Percentiles rank a stretch among this genome's conserved stretches.
Evolutionary conservation across 2,329 filamentous ascomycete genomes (phyloP).

Genomic region (Talaromyces sp.): DNA sequence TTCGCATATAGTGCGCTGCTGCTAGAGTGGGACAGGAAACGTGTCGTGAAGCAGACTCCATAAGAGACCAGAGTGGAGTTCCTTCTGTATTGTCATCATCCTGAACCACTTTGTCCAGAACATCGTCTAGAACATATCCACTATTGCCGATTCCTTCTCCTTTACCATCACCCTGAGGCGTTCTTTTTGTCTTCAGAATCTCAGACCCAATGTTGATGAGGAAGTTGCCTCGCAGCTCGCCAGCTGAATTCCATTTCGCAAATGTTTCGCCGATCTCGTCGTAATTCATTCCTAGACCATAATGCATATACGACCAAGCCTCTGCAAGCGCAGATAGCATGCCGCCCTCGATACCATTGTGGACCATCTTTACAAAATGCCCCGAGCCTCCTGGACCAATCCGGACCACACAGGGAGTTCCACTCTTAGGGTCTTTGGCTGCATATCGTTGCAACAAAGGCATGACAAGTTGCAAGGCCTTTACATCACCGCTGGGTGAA

Average conservation of each 20-base stretch:
- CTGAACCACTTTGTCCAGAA: conserved; percentile 72
- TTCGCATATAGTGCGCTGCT: conserved; percentile 63
- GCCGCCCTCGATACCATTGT: conserved; percentile 74
- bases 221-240: conserved; percentile 63
- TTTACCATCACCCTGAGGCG: conserved; percentile 35
- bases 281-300: conserved; percentile 60
- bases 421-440: conserved; percentile 61
- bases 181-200: conserved; percentile 59
- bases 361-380: conserved; percentile 76
- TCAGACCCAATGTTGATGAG: conserved; percentile 65
- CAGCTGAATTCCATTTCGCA: conserved; percentile 61
- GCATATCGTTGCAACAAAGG: conserved; percentile 64
- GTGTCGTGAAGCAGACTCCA: conserved; percentile 64
- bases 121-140: conserved; percentile 60
- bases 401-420: conserved; percentile 62
- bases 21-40: conserved; percentile 67
- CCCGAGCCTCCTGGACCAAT: conserved; percentile 66
- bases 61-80: conserved; percentile 67
- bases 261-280: conserved; percentile 65
- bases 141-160: conserved; percentile 38
- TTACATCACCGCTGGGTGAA: conserved; percentile 64
- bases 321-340: conserved; percentile 69
- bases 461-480: conserved; percentile 60
- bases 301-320: conserved; percentile 65
- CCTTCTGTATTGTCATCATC: conserved; percentile 68